Evolutionary conservation across 768 basidiomycete genomes (phyloP), one percentile per base, ranked within the genome.

Genomic region (Filobasidium wieringae): DNA sequence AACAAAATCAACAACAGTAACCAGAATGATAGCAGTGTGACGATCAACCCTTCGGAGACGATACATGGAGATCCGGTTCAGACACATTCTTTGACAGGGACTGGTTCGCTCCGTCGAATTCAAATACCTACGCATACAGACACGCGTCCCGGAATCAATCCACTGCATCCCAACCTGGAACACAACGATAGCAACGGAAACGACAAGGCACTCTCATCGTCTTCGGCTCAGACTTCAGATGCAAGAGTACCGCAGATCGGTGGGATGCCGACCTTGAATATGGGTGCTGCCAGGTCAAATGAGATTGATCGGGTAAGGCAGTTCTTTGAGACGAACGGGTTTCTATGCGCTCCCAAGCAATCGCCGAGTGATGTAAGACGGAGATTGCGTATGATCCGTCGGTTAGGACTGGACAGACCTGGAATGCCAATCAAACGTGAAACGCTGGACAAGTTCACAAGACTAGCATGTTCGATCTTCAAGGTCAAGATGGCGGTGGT

Each of bases 401-500:
- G 50, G 36, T 27, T 60, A 15, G 59, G 59, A 1, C 34, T 60
- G n/a, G 59, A 60, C 49, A 49, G 37, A 27, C 47, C 51, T 12
- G 59, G 49, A 1, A 19, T 50, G 29, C 45, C 45, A 24, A 39
- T 63, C 2, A 60, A 65, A 31, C 53, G 62, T 0, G 59, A 51
- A 4, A 60, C 63, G 1, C 57, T 72, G 6, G 68, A 69, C 50
- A 63, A 69, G 8, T 72, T 69, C 55, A 69, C 68, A 1, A 59
- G 71, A 15, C 57, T 72, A 0, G 71, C 71, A 7, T 61, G 59
- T 1, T 64, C 63, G 0, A 61, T 72, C 1, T 68, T 69, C 58
- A 65, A 66, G 22, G 64, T 64, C 7, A 47, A 45, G 11, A 58
- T 59, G 19, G 64, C 69, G 1, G 33, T 65, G 8, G 66, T 72